Base-by-base conservation (phyloP, 768 basidiomycete species). In the Boletus reticulatus region DNA sequence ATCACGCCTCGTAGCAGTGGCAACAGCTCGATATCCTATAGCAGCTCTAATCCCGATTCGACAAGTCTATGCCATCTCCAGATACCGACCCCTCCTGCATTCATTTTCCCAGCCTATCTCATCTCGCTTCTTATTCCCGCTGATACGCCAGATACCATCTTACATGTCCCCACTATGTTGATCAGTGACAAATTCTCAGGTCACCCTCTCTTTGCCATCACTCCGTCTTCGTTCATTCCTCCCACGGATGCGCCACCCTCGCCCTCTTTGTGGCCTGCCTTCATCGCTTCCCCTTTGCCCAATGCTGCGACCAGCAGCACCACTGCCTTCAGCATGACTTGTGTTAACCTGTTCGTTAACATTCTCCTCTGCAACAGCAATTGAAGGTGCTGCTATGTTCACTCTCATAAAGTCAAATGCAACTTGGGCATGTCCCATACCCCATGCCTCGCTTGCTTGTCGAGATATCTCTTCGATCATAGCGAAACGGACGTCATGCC, bases 391-490 rank as follows among this genome's bases (percentile, higher is more conserved):
- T 29, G 78, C 75, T 48, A 84, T 67, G 12, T 66, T 62, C 29
- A 83, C 69, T 43, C 73, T 73, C 75, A 84, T 74, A 48, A 78
- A 87, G 65, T 87, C 85, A 57, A 71, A 76, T n/a, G 85, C 84
- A 32, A 80, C 83, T 14, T 74, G 67, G 0, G 80, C 84, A 14
- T 58, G 58, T n/a, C 71, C 74, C 53, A 73, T 66, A 20, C 69
- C 79, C 84, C 86, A 88, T 8, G 82, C 78, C 58, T 75, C 74
- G 39, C 75, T 83, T n/a, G 84, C 86, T 62, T 87, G 84, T 16
- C 78, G 67, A 64, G 84, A 81, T 41, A 88, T 81, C 63, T 88
- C 87, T 16, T 73, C 68, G 41, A 86, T 80, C 39, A 85, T 71
- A n/a, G 71, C 72, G 53, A 71, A 57, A n/a, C 78, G 76, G 32